Percentiles rank a stretch among this genome's conserved stretches.
These are phyloP conservation scores for Straminergon stramineum DNA, from an alignment of 225 moss, liverwort and hornwort species.

Conservation along the genomic window DNA sequence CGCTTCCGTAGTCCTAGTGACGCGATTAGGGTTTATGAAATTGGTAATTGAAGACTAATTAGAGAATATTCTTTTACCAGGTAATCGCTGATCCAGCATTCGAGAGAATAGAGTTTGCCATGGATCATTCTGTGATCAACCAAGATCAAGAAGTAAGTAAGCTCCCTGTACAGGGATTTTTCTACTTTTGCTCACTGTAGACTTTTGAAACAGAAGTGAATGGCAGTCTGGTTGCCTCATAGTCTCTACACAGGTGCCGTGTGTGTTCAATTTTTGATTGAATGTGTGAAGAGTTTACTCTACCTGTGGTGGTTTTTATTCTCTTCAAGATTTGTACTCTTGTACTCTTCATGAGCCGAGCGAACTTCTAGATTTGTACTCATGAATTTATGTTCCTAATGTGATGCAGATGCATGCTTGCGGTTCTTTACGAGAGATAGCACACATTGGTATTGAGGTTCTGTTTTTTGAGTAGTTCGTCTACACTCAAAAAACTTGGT, in stretches of 20 bases:
- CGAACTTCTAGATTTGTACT: neutral
- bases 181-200: neutral
- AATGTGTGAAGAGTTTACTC: neutral
- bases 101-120: slow-evolving; percentile 6
- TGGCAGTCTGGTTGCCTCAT: neutral
- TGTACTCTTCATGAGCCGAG: neutral
- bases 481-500: neutral
- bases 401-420: neutral
- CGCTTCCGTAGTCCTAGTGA: neutral
- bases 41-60: neutral
- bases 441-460: neutral
- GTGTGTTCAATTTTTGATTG: neutral
- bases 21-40: neutral
- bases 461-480: neutral
- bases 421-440: neutral
- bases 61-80: neutral
- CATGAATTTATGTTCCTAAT: neutral
- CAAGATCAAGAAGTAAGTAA: slow-evolving; percentile 52
- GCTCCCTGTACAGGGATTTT: neutral
- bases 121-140: slow-evolving; percentile 46
- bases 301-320: neutral
- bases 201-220: neutral
- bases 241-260: neutral
- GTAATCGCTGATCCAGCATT: slow-evolving; percentile 8
- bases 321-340: neutral